Evolutionary conservation across 2,329 filamentous ascomycete species (phyloP).

Genomic region (Botrytis elliptica): DNA sequence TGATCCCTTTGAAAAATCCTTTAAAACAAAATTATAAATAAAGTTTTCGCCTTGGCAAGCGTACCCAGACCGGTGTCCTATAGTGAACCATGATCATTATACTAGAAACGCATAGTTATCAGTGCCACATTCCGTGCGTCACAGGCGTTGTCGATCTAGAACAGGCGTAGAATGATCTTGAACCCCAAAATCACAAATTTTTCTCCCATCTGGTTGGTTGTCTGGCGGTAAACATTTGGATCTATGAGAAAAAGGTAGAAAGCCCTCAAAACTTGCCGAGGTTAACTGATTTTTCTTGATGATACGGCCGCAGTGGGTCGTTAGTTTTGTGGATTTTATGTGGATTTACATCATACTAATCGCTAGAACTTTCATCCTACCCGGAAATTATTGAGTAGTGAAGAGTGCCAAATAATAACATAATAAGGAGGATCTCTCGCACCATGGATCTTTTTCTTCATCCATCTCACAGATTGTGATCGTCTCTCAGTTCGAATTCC

Average conservation of each 20-base stretch:
- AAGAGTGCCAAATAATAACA: not conserved
- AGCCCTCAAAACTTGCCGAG: not conserved
- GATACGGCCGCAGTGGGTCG: not conserved
- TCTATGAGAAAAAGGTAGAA: not conserved
- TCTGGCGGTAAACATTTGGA: not conserved
- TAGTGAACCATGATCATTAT: not conserved
- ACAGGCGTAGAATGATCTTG: not conserved
- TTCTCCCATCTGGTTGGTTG: not conserved
- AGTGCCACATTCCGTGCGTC: not conserved
- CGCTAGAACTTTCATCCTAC: not conserved
- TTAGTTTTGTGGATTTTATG: not conserved
- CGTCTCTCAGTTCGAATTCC: not conserved
- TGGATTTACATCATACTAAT: not conserved
- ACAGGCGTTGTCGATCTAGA: not conserved
- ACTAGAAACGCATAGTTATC: not conserved
- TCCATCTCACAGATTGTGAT: constrained; percentile 13
- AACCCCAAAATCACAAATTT: not conserved
- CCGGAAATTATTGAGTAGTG: constrained; percentile 8
- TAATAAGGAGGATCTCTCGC: constrained; percentile 11
- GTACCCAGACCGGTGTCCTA: not conserved
- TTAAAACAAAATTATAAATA: not conserved
- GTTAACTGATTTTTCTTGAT: not conserved
- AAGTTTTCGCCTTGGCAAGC: not conserved
- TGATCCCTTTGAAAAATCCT: not conserved
- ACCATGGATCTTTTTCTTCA: not conserved